Evolutionary conservation across 768 basidiomycete genomes (phyloP), one percentile per base, ranked within the genome.

Genomic region (Podaxis sp.): DNA sequence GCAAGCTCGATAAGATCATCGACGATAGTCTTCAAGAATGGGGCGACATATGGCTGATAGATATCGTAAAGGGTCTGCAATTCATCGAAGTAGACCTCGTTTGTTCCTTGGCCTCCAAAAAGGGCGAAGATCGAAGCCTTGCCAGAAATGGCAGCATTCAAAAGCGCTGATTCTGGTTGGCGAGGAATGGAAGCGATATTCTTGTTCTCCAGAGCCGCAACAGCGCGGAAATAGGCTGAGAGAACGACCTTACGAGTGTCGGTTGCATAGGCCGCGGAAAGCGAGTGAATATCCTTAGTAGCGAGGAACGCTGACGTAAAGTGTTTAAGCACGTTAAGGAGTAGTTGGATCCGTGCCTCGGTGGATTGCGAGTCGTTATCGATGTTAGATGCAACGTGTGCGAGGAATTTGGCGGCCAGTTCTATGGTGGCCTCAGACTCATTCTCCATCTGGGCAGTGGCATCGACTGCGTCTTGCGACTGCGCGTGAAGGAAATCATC

Each of bases 21-120:
- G 53, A 90, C 86, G 67, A 93, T 75, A 41, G 79, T 79, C 29
- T 79, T 70, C 65, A 97, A 75, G 80, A 94, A 88, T 17, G 88
- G 74, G 15, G 82, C 78, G 66, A 98, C 87, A 71, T 94, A 96
- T 11, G 95, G 90, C 65, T 81, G 85, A 82, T 99, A 98, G 64
- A 86, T 91, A 76, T 97, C 90, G 76, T 92, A 95, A 56, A 98
- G 87, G 55, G 81, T 78, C 77, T 96, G 92, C 19, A 99, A 83
- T 74, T 98, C 97, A 73, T 96, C 93, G 73, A 98, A 94, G 79
- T 98, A 99, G 63, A 96, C 91, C 72, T 98, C 97, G 75, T 98
- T 98, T 63, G 91, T 93, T 62, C 97, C 97, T 76, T 99, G 97
- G 13, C 97, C 97, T 56, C 96, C 96, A 72, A 99, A 99, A 43